Conservation (phyloP, 345 rosid genomes). For the Ricinus communis region DNA sequence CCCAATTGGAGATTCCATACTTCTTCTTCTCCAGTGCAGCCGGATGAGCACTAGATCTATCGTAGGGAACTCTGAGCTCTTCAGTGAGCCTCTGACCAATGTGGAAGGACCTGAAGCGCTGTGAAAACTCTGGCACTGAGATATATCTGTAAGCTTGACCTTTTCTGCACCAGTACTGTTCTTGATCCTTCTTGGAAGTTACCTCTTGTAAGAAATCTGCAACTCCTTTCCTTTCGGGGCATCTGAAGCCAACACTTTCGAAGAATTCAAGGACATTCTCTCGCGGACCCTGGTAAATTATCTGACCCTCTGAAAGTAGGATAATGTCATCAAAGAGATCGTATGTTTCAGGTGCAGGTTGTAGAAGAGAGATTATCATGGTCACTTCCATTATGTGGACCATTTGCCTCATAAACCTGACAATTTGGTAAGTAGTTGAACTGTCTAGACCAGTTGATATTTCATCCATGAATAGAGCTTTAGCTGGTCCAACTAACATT, state of each 20-base stretch:
- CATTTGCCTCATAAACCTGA: conserved; percentile 55
- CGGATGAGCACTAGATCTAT: conserved; percentile 44
- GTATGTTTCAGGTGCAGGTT: conserved; percentile 65
- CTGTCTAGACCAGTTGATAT: conserved; percentile 69
- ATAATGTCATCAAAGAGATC: conserved; percentile 61
- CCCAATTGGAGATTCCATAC: conserved; percentile 54
- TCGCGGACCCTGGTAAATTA: conserved; percentile 61
- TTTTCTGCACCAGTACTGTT: conserved; percentile 51
- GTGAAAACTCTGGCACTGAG: conserved; percentile 42
- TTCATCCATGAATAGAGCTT: conserved; percentile 64
- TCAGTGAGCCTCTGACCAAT: conserved; percentile 41
- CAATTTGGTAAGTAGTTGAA: conserved; percentile 60
- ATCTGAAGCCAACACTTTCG: conserved; percentile 47
- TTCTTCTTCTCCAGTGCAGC: conserved; percentile 54
- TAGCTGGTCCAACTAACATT: conserved; percentile 68
- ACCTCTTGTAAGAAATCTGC: conserved; percentile 66
- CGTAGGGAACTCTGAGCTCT: conserved; percentile 45
- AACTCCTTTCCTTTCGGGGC: conserved; percentile 60
- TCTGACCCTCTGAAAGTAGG: conserved; percentile 56
- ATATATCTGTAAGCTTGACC: conserved; percentile 38
- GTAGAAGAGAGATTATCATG: conserved; percentile 56
- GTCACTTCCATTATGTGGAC: conserved; percentile 62
- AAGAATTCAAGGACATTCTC: conserved; percentile 53
- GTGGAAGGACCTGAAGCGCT: conserved; percentile 38
- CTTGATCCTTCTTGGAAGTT: conserved; percentile 59